Percentiles rank a stretch among this genome's conserved stretches.
Conservation (phyloP, 257 asterid species). For the Salvia hispanica region DNA sequence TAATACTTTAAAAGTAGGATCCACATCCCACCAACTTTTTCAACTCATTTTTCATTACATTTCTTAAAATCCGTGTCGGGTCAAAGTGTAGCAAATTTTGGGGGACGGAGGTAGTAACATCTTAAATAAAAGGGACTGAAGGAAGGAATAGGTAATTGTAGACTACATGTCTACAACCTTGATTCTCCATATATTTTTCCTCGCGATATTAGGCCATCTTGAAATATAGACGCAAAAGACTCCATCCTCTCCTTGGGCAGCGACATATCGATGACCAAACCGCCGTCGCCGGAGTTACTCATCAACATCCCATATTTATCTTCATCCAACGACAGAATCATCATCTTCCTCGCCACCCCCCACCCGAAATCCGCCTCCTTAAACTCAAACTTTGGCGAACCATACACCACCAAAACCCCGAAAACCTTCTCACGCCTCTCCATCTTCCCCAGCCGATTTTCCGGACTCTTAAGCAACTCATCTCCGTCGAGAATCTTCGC, state of each 20-base stretch:
- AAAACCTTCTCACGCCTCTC: constrained; percentile 25
- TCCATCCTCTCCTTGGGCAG: constrained; percentile 44
- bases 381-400: constrained; percentile 47
- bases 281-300: constrained; percentile 39
- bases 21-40: too few species aligned
- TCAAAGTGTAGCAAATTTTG: too few species aligned
- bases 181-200: too few species aligned
- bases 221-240: constrained; percentile 33
- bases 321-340: constrained; percentile 36
- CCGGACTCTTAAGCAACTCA: constrained; percentile 22
- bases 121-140: too few species aligned
- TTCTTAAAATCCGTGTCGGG: too few species aligned
- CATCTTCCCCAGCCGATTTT: constrained; percentile 30
- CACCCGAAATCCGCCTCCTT: constrained; percentile 41
- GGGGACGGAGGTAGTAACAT: too few species aligned
- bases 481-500: constrained; percentile 9
- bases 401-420: not conserved
- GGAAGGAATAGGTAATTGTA: too few species aligned
- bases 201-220: not conserved
- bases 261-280: constrained; percentile 45
- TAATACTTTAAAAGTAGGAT: too few species aligned
- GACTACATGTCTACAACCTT: too few species aligned
- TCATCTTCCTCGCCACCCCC: constrained; percentile 42
- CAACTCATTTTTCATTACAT: too few species aligned
- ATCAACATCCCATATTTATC: constrained; percentile 33